These are phyloP conservation scores for Phytophthora fragariae DNA, from an alignment of 352 stramenopile species.

Conservation along the genomic window DNA sequence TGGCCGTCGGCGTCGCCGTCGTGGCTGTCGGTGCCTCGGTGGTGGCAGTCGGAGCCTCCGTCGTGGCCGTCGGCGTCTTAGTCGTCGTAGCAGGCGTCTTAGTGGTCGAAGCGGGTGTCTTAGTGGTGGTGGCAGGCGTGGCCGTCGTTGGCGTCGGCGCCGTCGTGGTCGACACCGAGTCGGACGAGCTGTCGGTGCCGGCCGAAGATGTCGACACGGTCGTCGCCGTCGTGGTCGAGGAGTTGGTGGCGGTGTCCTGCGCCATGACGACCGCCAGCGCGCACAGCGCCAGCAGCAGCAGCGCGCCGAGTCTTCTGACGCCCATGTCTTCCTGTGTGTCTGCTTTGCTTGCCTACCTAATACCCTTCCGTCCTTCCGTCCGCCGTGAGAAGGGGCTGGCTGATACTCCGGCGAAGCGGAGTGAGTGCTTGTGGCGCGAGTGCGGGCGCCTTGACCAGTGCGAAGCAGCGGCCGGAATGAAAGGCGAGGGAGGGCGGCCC, in stretches of 20 bases:
- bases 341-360: constrained; percentile 4
- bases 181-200: constrained; percentile 28
- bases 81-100: constrained; percentile 32
- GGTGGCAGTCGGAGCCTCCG: constrained; percentile 26
- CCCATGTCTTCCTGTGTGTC: constrained; percentile 25
- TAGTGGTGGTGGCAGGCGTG: constrained; percentile 29
- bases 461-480: constrained; percentile 27
- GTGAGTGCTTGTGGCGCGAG: constrained; percentile 22
- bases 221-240: constrained; percentile 6
- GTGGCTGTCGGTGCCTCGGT: constrained; percentile 25
- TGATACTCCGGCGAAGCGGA: constrained; percentile 36
- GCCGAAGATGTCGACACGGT: constrained; percentile 13
- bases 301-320: constrained; percentile 21
- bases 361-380: constrained; percentile 1
- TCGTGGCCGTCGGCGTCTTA: constrained; percentile 24
- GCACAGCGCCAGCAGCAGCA: constrained; percentile 35
- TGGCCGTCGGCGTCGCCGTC: constrained; percentile 4
- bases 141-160: constrained; percentile 31
- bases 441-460: constrained; percentile 23
- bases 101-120: constrained; percentile 19
- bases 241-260: constrained; percentile 36
- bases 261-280: constrained; percentile 27
- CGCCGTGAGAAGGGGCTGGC: constrained; percentile 8
- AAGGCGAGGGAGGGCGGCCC: constrained; percentile 10
- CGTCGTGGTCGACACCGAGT: constrained; percentile 31